Percentiles rank a stretch among this genome's conserved stretches.
Conservation (phyloP, 2,329 filamentous ascomycete species). For the Phialophora expanda region DNA sequence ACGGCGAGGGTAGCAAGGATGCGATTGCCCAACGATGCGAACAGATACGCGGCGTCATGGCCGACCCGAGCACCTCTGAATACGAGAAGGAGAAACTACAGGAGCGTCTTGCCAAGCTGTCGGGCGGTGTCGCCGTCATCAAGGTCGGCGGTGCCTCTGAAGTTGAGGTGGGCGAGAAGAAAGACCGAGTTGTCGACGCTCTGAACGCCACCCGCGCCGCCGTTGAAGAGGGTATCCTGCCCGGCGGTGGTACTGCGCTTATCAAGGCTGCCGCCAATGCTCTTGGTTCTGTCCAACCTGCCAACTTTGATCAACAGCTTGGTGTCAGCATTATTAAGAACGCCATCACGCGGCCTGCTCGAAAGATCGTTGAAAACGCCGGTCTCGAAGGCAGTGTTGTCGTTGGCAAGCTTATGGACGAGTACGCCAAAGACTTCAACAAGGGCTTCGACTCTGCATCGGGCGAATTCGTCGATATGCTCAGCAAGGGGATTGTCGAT, state of each 20-base stretch:
- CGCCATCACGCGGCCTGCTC: slow-evolving; percentile 92
- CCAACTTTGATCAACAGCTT: slow-evolving; percentile 99
- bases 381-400: slow-evolving; percentile 94
- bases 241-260: slow-evolving; percentile 95
- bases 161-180: slow-evolving; percentile 99
- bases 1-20: slow-evolving; percentile 96
- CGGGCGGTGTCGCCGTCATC: slow-evolving; percentile 98
- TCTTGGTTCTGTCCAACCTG: slow-evolving; percentile 77
- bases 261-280: slow-evolving; percentile 96
- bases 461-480: slow-evolving; percentile 99
- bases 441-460: slow-evolving; percentile 95
- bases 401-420: slow-evolving; percentile 96
- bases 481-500: slow-evolving; percentile 92
- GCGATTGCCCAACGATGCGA: slow-evolving; percentile 92
- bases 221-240: slow-evolving; percentile 98
- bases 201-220: slow-evolving; percentile 97
- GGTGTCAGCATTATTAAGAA: slow-evolving; percentile 97
- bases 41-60: slow-evolving; percentile 97
- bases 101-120: slow-evolving; percentile 98
- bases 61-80: slow-evolving; percentile 90
- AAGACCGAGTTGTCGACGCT: slow-evolving; percentile 98
- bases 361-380: slow-evolving; percentile 97
- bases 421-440: slow-evolving; percentile 92
- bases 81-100: slow-evolving; percentile 99
- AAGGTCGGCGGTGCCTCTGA: slow-evolving; percentile 97